Conservation (phyloP, 306 rosid species). For the Malus fusca region DNA sequence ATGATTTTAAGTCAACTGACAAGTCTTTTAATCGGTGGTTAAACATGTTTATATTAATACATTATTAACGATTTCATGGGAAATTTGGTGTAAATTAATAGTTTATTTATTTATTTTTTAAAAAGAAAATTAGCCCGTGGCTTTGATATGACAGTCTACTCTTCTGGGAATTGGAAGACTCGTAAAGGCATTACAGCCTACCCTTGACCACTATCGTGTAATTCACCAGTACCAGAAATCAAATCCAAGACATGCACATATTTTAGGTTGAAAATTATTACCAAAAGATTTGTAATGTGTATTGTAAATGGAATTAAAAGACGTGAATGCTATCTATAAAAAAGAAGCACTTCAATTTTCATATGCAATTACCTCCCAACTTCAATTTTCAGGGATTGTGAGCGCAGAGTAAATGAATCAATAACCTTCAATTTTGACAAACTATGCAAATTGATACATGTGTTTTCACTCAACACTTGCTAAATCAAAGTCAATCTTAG, state of each 20-base stretch:
- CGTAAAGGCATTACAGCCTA: accelerated
- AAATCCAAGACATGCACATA: too few species aligned
- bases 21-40: constrained; percentile 10
- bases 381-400: too few species aligned
- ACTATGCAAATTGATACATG: too few species aligned
- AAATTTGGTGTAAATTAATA: neutral
- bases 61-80: neutral
- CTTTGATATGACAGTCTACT: too few species aligned
- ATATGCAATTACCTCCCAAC: too few species aligned
- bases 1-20: constrained; percentile 42
- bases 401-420: neutral
- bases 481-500: neutral
- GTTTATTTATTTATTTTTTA: too few species aligned
- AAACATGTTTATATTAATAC: constrained; percentile 3
- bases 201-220: accelerated
- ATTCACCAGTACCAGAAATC: accelerated
- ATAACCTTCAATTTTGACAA: too few species aligned
- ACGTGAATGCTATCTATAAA: neutral
- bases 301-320: neutral
- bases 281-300: neutral
- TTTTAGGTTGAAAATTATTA: neutral
- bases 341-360: too few species aligned
- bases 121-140: accelerated
- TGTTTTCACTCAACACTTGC: neutral
- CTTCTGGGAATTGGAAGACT: too few species aligned